Conservation (phyloP, 2,329 filamentous ascomycete genomes). For the Talaromyces sp. region DNA sequence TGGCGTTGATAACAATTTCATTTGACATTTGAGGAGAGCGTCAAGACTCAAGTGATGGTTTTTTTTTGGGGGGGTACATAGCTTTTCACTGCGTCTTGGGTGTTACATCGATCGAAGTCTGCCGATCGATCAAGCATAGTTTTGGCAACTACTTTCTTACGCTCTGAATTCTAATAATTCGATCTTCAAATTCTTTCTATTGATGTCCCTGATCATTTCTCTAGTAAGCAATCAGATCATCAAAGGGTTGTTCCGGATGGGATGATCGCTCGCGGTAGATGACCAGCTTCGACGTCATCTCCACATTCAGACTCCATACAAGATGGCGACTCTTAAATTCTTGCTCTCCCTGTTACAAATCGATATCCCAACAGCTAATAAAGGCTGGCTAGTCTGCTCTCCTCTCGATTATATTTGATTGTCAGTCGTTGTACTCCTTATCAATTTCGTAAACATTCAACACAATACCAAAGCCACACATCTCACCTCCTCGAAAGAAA, state of each 20-base stretch:
- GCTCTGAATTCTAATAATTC: neutral
- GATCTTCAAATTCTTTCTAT: neutral
- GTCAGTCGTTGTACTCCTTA: neutral
- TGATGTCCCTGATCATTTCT: neutral
- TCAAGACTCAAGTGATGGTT: neutral
- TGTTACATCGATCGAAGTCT: neutral
- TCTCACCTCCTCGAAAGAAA: neutral
- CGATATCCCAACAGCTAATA: neutral
- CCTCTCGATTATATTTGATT: neutral
- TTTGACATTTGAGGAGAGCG: neutral
- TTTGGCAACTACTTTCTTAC: neutral
- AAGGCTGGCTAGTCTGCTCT: neutral
- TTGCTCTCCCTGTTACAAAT: neutral
- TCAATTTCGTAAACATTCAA: neutral
- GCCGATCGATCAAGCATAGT: neutral
- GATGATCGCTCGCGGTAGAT: neutral
- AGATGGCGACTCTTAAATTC: neutral
- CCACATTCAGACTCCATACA: neutral
- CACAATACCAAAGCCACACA: neutral
- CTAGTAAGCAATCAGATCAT: neutral
- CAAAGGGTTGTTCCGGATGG: neutral
- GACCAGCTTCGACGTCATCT: constrained; percentile 16
- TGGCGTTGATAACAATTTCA: constrained; percentile 1
- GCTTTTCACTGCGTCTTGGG: neutral
- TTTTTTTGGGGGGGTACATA: constrained; percentile 10